A percentile compares a stretch with the other conserved stretches of the same genome.
Conservation (phyloP, 2,329 filamentous ascomycete species). For the Dactylellina leptospora region DNA sequence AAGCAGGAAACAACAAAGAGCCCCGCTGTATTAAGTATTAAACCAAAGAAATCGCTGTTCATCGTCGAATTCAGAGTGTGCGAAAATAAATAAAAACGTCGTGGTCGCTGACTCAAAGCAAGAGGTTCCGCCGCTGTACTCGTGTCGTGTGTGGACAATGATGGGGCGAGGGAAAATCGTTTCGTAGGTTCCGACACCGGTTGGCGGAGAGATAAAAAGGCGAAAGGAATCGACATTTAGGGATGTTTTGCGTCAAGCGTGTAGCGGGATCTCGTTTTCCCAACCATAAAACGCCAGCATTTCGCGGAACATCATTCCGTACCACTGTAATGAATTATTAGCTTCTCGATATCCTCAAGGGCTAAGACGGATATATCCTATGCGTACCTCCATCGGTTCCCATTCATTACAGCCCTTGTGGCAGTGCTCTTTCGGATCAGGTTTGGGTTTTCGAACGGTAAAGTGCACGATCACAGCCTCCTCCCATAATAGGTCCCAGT, state of each 20-base stretch:
- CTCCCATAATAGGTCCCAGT: conserved; percentile 57
- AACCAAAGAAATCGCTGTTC: conserved; percentile 26
- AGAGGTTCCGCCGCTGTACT: neutral
- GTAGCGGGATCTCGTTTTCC: conserved; percentile 56
- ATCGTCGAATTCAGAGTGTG: conserved; percentile 7
- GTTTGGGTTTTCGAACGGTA: conserved; percentile 56
- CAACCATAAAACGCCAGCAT: conserved; percentile 57
- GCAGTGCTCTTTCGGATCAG: conserved; percentile 55
- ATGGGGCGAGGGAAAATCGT: neutral
- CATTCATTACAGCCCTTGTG: conserved; percentile 57
- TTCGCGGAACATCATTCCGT: conserved; percentile 62
- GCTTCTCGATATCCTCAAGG: conserved; percentile 1
- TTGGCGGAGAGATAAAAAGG: neutral
- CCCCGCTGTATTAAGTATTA: conserved; percentile 12
- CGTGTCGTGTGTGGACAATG: neutral
- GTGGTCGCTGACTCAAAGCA: conserved; percentile 3
- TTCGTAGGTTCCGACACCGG: neutral
- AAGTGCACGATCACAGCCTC: conserved; percentile 57
- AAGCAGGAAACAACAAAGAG: neutral
- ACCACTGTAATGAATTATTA: conserved; percentile 60
- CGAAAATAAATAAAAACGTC: neutral
- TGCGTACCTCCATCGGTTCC: conserved; percentile 56
- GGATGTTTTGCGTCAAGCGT: conserved; percentile 50
- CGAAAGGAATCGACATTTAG: conserved; percentile 1
- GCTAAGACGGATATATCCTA: neutral